Evolutionary conservation across 139 green algal genomes (phyloP).

Genomic region (Picochlorum sp.): DNA sequence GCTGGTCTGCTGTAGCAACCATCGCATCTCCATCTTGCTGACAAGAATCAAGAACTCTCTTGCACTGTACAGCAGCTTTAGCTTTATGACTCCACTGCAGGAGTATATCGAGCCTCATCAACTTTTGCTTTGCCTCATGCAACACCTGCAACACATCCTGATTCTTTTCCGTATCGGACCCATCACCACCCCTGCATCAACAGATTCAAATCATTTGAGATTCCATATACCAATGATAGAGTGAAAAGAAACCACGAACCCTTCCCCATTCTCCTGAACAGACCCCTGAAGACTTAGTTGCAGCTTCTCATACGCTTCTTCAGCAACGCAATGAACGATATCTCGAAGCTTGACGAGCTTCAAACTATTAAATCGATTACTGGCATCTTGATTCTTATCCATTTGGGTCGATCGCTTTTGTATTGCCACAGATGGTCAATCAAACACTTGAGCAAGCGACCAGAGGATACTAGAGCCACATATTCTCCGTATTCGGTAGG

Average conservation of each 20-base stretch:
- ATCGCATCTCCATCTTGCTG: constrained; percentile 21
- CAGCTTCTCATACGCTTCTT: constrained; percentile 8
- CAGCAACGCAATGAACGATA: neutral
- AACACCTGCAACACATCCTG: neutral
- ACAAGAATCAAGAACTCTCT: constrained; percentile 19
- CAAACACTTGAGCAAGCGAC: no score
- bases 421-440: no score
- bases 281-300: neutral
- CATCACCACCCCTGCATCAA: neutral
- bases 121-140: constrained; percentile 29
- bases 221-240: no score
- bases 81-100: constrained; percentile 43
- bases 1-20: constrained; percentile 29
- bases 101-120: constrained; percentile 45
- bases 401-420: no score
- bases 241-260: neutral
- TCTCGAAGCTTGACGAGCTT: neutral
- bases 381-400: neutral
- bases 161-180: neutral
- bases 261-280: neutral
- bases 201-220: neutral
- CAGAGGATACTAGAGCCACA: no score
- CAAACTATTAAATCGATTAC: neutral
- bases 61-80: constrained; percentile 8
- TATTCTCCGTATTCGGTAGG: no score